Evolutionary conservation across 2,329 filamentous ascomycete species (phyloP), one percentile per base, ranked within the genome.

Genomic region (Sporothrix variecibatus): DNA sequence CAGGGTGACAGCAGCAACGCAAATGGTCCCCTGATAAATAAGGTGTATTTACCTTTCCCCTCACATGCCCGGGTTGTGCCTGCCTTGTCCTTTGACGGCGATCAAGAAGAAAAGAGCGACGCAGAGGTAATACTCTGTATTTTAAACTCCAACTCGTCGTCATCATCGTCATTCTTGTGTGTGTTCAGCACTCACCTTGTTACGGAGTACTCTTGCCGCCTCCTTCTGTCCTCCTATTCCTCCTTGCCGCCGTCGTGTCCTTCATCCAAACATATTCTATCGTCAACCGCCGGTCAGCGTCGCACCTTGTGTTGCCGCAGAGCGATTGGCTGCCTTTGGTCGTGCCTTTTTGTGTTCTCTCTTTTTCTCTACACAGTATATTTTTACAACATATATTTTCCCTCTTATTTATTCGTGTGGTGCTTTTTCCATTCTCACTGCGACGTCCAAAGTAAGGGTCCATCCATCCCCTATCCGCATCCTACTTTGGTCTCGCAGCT

Each of bases 281-380:
- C 70, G 26, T 40, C 71, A 72, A 43, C 71, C 71, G 71, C 71
- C 71, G 58, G 71, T 9, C 60, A 65, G 71, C n/a, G 71, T 72
- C 31, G 31, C 60, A 67, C 71, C 17, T 72, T 43, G 71, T 72
- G 60, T 28, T 34, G 71, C 71, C 43, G n/a, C 31, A 67, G 12
- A 28, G 40, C 28, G 31, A 72, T 72, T 67, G 71, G 71, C 71
- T 65, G 58, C n/a, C 12, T 2, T 68, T 3, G 46, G 46, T 20
- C 31, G 64, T 65, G 46, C 46, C 31, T 15, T 34, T 51, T 38
- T 49, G 51, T 12, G 9, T 26, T 23, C 3, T 23, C 43, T 17
- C 20, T 56, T 40, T 20, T 15, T 6, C n/a, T n/a, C n/a, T n/a
- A n/a, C n/a, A n/a, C n/a, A n/a, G n/a, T 15, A 2, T 49, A 1